Conservation (phyloP, 2,329 filamentous ascomycete species). For the Didymella sp. region DNA sequence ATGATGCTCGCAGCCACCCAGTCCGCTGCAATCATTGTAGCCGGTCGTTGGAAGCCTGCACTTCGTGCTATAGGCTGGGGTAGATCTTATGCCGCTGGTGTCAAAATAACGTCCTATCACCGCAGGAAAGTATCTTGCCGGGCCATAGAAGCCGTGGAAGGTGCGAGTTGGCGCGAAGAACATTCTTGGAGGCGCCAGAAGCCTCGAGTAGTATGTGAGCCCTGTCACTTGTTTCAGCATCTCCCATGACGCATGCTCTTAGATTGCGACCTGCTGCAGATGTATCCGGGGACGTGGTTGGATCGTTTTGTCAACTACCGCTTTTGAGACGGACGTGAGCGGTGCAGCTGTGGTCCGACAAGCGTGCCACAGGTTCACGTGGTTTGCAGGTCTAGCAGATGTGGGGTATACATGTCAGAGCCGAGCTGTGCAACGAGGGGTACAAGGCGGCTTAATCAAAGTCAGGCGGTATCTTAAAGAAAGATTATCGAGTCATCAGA, state of each 20-base stretch:
- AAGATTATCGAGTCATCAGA: neutral
- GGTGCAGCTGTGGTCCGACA: constrained; percentile 9
- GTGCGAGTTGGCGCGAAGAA: constrained; percentile 28
- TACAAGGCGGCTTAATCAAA: constrained; percentile 2
- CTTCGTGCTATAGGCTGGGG: constrained; percentile 31
- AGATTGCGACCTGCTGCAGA: constrained; percentile 2
- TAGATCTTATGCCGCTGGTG: constrained; percentile 34
- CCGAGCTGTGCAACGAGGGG: constrained; percentile 1
- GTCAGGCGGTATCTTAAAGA: constrained; percentile 8
- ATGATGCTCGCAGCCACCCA: constrained; percentile 27
- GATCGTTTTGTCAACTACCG: constrained; percentile 1
- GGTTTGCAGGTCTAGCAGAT: constrained; percentile 1
- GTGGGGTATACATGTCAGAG: constrained; percentile 7
- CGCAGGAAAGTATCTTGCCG: constrained; percentile 23
- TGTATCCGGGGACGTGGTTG: neutral
- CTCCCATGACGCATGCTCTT: neutral
- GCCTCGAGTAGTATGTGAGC: neutral
- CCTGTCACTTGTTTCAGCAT: neutral
- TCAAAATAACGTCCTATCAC: constrained; percentile 36
- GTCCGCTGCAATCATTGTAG: constrained; percentile 38
- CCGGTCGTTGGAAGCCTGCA: constrained; percentile 23
- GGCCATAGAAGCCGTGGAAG: constrained; percentile 35
- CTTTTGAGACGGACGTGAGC: constrained; percentile 13
- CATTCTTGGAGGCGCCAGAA: constrained; percentile 4
- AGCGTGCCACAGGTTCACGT: constrained; percentile 9